phyloP scores from a whole-genome alignment of 2,329 filamentous ascomycete species.

The Penicillium sp. region DNA sequence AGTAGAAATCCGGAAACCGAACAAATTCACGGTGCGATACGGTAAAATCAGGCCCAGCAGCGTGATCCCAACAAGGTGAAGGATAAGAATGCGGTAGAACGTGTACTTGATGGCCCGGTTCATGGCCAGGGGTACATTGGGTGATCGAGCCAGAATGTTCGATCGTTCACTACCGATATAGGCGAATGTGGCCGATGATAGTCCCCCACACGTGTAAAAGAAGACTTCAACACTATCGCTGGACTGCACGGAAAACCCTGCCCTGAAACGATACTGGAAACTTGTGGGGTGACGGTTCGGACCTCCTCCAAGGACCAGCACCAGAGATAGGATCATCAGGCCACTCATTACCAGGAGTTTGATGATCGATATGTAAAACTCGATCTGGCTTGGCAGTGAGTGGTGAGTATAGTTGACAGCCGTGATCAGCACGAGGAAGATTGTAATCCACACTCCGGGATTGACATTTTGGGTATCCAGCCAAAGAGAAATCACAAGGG shows the following conservation, averaged over 20 bases:
- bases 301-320: constrained; percentile 60
- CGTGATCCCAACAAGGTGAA: constrained; percentile 68
- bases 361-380: constrained; percentile 52
- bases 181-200: constrained; percentile 70
- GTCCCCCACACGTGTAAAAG: constrained; percentile 59
- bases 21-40: constrained; percentile 56
- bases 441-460: constrained; percentile 69
- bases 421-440: constrained; percentile 58
- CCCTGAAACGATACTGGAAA: constrained; percentile 59
- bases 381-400: constrained; percentile 61
- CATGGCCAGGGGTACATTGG: constrained; percentile 68
- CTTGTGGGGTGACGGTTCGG: constrained; percentile 55
- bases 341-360: constrained; percentile 62
- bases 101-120: constrained; percentile 71
- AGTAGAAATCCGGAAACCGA: constrained; percentile 40
- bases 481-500: constrained; percentile 75
- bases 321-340: constrained; percentile 57
- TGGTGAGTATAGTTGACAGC: constrained; percentile 63
- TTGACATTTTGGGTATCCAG: constrained; percentile 58
- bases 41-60: constrained; percentile 71
- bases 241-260: constrained; percentile 50
- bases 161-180: constrained; percentile 71
- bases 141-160: constrained; percentile 67
- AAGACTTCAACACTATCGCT: constrained; percentile 45
- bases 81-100: constrained; percentile 73